phyloP scores from a whole-genome alignment of 805 yeast species.

The Saccharomyces paradoxus region DNA sequence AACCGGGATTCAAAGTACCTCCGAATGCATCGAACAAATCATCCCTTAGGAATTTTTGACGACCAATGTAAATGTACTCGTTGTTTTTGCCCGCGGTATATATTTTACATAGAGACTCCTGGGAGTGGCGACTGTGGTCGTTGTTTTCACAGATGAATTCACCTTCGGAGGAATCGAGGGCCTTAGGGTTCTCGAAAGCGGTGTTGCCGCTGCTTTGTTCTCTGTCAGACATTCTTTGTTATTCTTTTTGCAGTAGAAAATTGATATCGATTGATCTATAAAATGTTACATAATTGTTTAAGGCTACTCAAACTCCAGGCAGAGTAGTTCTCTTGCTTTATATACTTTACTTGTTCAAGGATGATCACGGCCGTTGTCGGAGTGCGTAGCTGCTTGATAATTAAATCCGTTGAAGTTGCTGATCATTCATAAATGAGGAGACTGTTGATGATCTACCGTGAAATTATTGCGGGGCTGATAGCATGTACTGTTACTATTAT shows the following conservation, averaged over 20 bases:
- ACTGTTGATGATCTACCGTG: background rate
- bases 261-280: background rate
- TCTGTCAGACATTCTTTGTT: conserved; percentile 5
- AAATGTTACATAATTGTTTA: background rate
- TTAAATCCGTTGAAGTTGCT: background rate
- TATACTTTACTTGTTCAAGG: background rate
- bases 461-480: background rate
- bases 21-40: conserved; percentile 64
- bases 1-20: conserved; percentile 70
- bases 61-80: conserved; percentile 60
- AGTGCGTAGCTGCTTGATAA: background rate
- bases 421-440: background rate
- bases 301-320: background rate
- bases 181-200: conserved; percentile 3
- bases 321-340: background rate
- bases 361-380: background rate
- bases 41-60: conserved; percentile 51
- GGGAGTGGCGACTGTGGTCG: background rate
- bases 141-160: background rate
- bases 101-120: conserved; percentile 16
- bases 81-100: conserved; percentile 39
- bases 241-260: background rate
- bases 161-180: background rate
- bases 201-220: conserved; percentile 10
- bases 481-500: background rate